Evolutionary conservation across 257 asterid species (phyloP), one percentile per base, ranked within the genome.

Genomic region (Solanum dulcamara): DNA sequence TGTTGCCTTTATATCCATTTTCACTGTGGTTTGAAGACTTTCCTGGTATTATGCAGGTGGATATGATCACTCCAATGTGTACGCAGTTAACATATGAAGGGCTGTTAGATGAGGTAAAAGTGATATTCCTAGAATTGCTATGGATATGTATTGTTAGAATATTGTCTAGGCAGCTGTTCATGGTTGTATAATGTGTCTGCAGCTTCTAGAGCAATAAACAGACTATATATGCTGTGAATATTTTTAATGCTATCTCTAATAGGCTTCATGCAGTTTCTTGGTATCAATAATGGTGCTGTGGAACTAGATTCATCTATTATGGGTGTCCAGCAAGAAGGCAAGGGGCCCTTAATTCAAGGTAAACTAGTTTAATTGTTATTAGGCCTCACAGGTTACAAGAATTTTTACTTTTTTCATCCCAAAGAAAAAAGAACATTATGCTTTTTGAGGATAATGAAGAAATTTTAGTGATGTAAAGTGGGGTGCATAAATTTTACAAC

Each of bases 1-100:
- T 77, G 38, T 77, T 6, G 42, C 2, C 64, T 0, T 28, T 17
- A 28, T 48, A 48, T 77, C 30, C 28, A 37, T 26, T 75, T 26
- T 81, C 48, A 70, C 37, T 83, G 57, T 60, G 24, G 59, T 85
- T 84, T 84, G 80, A 53, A 84, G 80, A 82, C 81, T 84, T 64
- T 59, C 88, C 83, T 85, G 81, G 87, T 15, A 28, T 10, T 77
- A 40, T 89, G 93, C 92, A 95, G 99, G 99, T 95, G 84, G 99
- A 97, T 90, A 95, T 97, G 99, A 91, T 97, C 85, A 97, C 99
- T 86, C 99, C 99, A 57, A 92, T 97, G 99, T 94, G 98, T 88
- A 83, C 98, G 7, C 98, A 97, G 70, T 85, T 97, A 91, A 95
- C 98, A 32, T 97, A 97, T 32, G 98, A 95, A 89, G 99, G 99